Conservation (phyloP, 495 filamentous ascomycete species). For the Thozetella sp. region DNA sequence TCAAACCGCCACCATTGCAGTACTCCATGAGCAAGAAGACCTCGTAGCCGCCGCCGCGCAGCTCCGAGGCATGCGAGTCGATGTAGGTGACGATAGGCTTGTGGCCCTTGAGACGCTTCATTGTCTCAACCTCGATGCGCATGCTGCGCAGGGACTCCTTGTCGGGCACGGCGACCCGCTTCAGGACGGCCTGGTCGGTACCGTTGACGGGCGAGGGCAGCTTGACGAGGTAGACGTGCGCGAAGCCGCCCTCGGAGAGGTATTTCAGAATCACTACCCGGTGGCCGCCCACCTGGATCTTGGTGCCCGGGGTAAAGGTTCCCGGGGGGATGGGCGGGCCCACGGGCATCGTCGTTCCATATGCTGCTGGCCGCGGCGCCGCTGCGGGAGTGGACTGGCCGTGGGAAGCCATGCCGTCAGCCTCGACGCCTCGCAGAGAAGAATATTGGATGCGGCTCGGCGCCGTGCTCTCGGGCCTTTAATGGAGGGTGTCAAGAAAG, state of each 20-base stretch:
- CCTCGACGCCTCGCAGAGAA: conserved; percentile 2
- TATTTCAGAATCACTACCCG: conserved; percentile 97
- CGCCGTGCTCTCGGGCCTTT: not conserved
- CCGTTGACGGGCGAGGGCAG: conserved; percentile 77
- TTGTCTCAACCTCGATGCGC: conserved; percentile 98
- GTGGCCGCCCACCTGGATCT: conserved; percentile 92
- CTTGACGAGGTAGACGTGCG: conserved; percentile 96
- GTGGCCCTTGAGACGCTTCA: conserved; percentile 98
- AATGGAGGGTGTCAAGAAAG: not conserved
- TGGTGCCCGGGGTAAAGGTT: conserved; percentile 90
- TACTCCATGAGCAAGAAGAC: conserved; percentile 99
- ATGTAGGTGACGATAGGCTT: conserved; percentile 96
- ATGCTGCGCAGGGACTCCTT: conserved; percentile 91
- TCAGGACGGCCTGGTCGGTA: conserved; percentile 85
- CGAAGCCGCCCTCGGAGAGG: conserved; percentile 96
- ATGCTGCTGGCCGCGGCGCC: conserved; percentile 31
- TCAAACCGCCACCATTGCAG: conserved; percentile 81
- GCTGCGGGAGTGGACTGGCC: conserved; percentile 38
- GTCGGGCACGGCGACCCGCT: conserved; percentile 96
- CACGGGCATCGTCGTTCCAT: conserved; percentile 34
- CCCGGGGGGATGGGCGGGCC: conserved; percentile 69
- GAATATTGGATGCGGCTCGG: conserved; percentile 15
- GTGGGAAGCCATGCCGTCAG: conserved; percentile 43
- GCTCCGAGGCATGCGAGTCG: conserved; percentile 94
- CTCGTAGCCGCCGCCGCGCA: conserved; percentile 92